Percentiles rank a stretch among this genome's conserved stretches.
These are phyloP conservation scores for Ganoderma sp. DNA, from an alignment of 1,284 basidiomycete genomes.

Conservation along the genomic window DNA sequence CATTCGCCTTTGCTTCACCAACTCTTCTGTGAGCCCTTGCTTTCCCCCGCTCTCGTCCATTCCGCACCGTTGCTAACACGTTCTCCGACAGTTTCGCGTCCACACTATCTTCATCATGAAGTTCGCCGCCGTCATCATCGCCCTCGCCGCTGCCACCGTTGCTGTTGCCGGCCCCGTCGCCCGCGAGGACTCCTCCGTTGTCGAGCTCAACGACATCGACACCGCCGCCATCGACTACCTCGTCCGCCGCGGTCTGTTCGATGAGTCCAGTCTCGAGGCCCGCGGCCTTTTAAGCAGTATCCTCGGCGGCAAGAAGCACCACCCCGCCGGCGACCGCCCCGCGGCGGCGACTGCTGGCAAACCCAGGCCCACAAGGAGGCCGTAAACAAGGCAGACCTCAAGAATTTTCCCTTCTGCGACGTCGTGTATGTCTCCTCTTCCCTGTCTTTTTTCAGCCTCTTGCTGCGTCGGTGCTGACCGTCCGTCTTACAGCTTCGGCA, in stretches of 20 bases:
- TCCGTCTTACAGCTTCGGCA: neutral
- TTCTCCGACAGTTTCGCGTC: neutral
- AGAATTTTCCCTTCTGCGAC: neutral
- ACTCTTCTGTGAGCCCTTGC: neutral
- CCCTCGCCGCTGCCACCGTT: neutral
- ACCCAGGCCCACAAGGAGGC: neutral
- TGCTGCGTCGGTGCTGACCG: neutral
- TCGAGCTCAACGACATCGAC: slow-evolving; percentile 6
- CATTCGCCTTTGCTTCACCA: slow-evolving; percentile 2
- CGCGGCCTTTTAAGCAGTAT: neutral
- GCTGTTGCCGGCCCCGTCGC: neutral
- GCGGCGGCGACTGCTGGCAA: neutral
- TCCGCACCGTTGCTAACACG: neutral
- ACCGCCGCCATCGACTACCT: neutral
- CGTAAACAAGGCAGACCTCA: neutral
- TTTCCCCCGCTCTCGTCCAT: neutral
- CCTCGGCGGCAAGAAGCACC: no score
- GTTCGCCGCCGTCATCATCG: slow-evolving; percentile 1
- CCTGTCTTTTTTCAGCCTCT: neutral
- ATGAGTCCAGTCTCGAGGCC: neutral
- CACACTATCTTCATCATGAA: slow-evolving; percentile 2
- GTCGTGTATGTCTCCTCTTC: neutral
- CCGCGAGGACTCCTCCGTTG: neutral
- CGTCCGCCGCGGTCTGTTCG: neutral
- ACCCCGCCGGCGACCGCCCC: neutral